Evolutionary conservation across 257 asterid genomes (phyloP).

Genomic region (Solanum dulcamara): DNA sequence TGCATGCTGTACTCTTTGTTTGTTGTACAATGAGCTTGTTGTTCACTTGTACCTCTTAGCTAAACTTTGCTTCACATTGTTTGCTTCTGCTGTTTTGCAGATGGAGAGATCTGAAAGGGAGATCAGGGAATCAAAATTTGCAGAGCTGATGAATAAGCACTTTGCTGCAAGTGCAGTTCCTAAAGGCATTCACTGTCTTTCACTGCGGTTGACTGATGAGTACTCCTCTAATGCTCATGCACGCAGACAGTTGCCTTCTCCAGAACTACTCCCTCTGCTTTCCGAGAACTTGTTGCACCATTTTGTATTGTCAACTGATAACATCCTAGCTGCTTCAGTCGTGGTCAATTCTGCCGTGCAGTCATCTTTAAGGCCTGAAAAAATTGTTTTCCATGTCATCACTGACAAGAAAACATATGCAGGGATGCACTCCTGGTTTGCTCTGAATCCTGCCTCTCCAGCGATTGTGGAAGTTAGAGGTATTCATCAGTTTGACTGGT

Average conservation of each 20-base stretch:
- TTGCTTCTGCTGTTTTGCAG: conserved; percentile 9
- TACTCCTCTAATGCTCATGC: conserved; percentile 96
- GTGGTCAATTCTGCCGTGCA: conserved; percentile 79
- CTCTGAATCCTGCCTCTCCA: conserved; percentile 68
- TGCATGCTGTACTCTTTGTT: not conserved
- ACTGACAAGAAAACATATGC: conserved; percentile 97
- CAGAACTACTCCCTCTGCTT: conserved; percentile 79
- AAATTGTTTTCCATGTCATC: conserved; percentile 82
- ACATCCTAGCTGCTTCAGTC: conserved; percentile 93
- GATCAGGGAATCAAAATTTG: conserved; percentile 52
- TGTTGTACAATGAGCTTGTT: not conserved
- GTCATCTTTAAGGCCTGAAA: conserved; percentile 69
- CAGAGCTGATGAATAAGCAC: conserved; percentile 66
- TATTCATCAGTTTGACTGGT: conserved; percentile 95
- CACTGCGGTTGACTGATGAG: conserved; percentile 84
- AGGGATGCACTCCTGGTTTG: conserved; percentile 99
- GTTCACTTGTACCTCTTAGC: not conserved
- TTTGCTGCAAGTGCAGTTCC: conserved; percentile 86
- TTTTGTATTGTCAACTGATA: conserved; percentile 89
- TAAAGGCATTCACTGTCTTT: conserved; percentile 78
- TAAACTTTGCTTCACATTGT: not conserved
- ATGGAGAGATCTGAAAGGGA: conserved; percentile 38
- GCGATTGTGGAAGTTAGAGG: conserved; percentile 94
- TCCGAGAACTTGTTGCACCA: conserved; percentile 77
- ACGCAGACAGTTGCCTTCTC: conserved; percentile 86